Base-by-base conservation (phyloP, 257 asterid species). In the Mentha longifolia region DNA sequence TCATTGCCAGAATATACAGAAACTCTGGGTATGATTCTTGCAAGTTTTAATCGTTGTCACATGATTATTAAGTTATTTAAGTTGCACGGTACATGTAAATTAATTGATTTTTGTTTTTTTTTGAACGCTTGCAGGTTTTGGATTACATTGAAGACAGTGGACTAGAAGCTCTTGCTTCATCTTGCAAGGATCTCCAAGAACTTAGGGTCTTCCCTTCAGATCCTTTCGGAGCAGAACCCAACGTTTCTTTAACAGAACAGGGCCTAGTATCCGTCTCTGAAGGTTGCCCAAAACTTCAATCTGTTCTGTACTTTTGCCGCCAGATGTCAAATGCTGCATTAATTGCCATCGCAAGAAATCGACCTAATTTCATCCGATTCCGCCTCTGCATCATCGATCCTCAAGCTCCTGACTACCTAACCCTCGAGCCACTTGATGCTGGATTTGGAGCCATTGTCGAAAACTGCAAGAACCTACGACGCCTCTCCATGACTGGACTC, bases 361-460 rank as follows among this genome's bases (percentile, higher is more conserved):
- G 92, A 43, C 97, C 97, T 0, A 80, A 88, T 50, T 71, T 94
- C 66, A 73, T 85, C n/a, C 88, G 96, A 19, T 94, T 94, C 69
- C 88, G 99, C 2, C 81, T 94, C 61, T 94, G 99, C 61, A 91
- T 94, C 3, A 84, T 91, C 14, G 97, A 94, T 58, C 97, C 99
- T 9, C 84, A 52, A 22, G 75, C 84, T 54, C 95, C 97, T 6
- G 99, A 91, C 75, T 91, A 89, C 86, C 10, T 86, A 37, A 89
- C 97, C 73, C 85, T 65, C 2, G 97, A 85, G 55, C 89, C 99
- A 1, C 87, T 94, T 7, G 99, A 94, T 74, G 1, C 86, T 17
- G 99, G 99, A 16, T 94, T 94, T 70, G 99, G 98, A 59, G 96
- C 99, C 67, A 94, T 94, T 13, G 99, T 94, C 7, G 91, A 86